phyloP scores from a whole-genome alignment of 2,329 filamentous ascomycete genomes.

The Rhinocladiella mackenziei region DNA sequence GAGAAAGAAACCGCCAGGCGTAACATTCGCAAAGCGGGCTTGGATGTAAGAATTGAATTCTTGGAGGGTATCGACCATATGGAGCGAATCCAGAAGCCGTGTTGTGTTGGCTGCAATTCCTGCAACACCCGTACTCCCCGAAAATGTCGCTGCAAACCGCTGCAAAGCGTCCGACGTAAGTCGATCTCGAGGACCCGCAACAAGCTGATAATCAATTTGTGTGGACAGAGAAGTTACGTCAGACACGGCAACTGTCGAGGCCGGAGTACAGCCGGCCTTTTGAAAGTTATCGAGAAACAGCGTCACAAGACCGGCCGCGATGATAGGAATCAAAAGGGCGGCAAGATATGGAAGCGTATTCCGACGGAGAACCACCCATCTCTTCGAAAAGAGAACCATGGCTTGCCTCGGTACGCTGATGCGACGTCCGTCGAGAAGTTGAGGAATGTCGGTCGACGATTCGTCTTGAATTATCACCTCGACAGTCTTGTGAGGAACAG shows the following conservation, averaged over 20 bases:
- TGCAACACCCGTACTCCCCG: conserved; percentile 31
- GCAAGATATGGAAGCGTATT: conserved; percentile 74
- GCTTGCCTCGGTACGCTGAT: conserved; percentile 69
- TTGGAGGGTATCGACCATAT: conserved; percentile 59
- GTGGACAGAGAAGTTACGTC: conserved; percentile 33
- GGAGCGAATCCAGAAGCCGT: conserved; percentile 39
- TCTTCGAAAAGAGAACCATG: conserved; percentile 71
- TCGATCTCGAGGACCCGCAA: conserved; percentile 37
- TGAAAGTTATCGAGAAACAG: conserved; percentile 63
- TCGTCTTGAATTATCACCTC: conserved; percentile 13
- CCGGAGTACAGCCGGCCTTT: conserved; percentile 52
- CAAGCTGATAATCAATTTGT: conserved; percentile 34
- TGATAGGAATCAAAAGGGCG: conserved; percentile 72
- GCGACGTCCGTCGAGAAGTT: conserved; percentile 62
- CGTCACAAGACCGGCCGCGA: conserved; percentile 73
- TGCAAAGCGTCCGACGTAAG: conserved; percentile 26
- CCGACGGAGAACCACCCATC: conserved; percentile 69
- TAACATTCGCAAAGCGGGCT: conserved; percentile 62
- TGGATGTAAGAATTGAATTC: conserved; percentile 66
- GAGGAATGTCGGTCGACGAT: conserved; percentile 30
- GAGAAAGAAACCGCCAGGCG: conserved; percentile 76
- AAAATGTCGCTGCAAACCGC: conserved; percentile 29
- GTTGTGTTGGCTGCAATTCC: conserved; percentile 32
- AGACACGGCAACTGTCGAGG: conserved; percentile 37
- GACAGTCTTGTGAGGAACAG: conserved; percentile 11